Evolutionary conservation across 768 basidiomycete genomes (phyloP).

Genomic region (Cystobasidium ongulense): DNA sequence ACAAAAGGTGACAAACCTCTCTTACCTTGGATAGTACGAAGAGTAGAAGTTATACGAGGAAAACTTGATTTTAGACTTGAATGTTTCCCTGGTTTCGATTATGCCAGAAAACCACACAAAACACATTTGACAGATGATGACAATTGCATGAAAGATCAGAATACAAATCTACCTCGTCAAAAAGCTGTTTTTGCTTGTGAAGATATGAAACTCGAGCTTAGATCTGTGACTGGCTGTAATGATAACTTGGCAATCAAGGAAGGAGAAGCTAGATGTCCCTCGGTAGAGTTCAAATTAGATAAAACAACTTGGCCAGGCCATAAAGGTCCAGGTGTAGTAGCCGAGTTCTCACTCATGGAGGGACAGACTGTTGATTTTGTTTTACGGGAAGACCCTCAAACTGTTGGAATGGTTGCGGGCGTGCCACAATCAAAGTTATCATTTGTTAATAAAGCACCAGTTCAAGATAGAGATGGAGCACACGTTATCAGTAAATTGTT

Average conservation of each 20-base stretch:
- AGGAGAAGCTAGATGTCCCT: slow-evolving; percentile 31
- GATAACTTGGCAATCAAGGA: slow-evolving; percentile 35
- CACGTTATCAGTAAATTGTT: slow-evolving; percentile 2
- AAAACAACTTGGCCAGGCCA: slow-evolving; percentile 60
- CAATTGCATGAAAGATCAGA: slow-evolving; percentile 38
- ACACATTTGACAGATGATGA: slow-evolving; percentile 51
- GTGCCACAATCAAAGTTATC: background rate
- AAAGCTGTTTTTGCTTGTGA: slow-evolving; percentile 46
- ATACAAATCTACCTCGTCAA: slow-evolving; percentile 47
- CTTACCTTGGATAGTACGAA: slow-evolving; percentile 73
- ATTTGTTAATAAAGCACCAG: slow-evolving; percentile 19
- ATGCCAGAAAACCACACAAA: slow-evolving; percentile 67
- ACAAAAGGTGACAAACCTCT: slow-evolving; percentile 53
- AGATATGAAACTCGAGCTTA: slow-evolving; percentile 42
- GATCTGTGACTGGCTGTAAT: slow-evolving; percentile 27
- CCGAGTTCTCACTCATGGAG: slow-evolving; percentile 60
- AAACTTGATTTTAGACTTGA: slow-evolving; percentile 69
- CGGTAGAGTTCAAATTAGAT: slow-evolving; percentile 53
- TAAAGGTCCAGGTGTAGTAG: slow-evolving; percentile 58
- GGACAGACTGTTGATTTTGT: slow-evolving; percentile 88
- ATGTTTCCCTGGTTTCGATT: slow-evolving; percentile 94
- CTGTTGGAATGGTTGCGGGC: slow-evolving; percentile 11
- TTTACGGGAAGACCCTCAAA: slow-evolving; percentile 54
- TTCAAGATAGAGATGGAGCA: slow-evolving; percentile 17
- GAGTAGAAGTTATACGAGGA: slow-evolving; percentile 76